Evolutionary conservation across 306 rosid species (phyloP), one percentile per base, ranked within the genome.

Genomic region (Amphicarpaea edgeworthii): DNA sequence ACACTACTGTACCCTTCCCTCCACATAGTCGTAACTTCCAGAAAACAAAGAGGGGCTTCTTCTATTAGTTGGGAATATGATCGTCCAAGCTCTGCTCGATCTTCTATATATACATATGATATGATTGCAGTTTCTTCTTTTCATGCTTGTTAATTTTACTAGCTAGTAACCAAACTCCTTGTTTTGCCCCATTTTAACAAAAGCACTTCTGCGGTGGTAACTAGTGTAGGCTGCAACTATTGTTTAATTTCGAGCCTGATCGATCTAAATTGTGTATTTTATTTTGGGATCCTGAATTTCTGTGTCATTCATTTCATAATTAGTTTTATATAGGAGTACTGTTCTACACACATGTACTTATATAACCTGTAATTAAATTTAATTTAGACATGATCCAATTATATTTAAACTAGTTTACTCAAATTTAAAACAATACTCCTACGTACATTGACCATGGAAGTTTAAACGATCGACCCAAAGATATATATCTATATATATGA

Each of bases 151-250:
- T n/a, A 47, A 20, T 7, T 37, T 53, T 38, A 20, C 16, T 2
- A 21, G 12, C 1, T 6, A n/a, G n/a, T n/a, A n/a, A n/a, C n/a
- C 45, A 59, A 28, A 59, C 42, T 61, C 26, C 14, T 15, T 64
- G 50, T 49, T 63, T 26, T 42, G 57, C 6, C 19, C 54, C 63
- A 30, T 30, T 64, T 37, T 30, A 50, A n/a, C 50, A 12, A 45
- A 72, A 40, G 40, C 16, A 14, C 34, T 74, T 37, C 2, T 5
- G 70, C 0, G 79, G 72, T 64, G 12, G 42, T 34, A 57, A 65
- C 79, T 26, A 59, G 79, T 38, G 79, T 9, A 77, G 79, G 79
- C 38, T 24, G 30, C 66, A 57, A 63, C 67, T 57, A 32, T 3
- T 76, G 65, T 43, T 30, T n/a, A n/a, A n/a, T n/a, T 51, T 53